A percentile compares a stretch with the other conserved stretches of the same genome.
These are phyloP conservation scores for Ogataea corticis DNA, from an alignment of 805 yeast species.

Conservation along the genomic window DNA sequence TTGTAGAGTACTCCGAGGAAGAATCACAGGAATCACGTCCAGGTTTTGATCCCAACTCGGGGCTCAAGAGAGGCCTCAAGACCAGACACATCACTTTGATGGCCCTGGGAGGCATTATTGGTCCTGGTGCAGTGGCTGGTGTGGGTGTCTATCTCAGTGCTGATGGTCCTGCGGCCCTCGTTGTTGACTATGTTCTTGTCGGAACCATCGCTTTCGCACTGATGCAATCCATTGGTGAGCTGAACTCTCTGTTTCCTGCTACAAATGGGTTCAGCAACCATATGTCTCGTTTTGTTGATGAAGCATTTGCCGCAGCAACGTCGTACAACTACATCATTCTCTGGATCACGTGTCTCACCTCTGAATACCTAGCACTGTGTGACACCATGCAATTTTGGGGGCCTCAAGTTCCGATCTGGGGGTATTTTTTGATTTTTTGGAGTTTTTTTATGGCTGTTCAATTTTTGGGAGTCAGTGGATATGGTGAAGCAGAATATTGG, in stretches of 20 bases:
- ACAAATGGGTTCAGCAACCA: slow-evolving; percentile 44
- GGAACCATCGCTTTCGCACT: slow-evolving; percentile 51
- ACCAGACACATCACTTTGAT: slow-evolving; percentile 51
- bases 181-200: slow-evolving; percentile 46
- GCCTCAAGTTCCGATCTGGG: slow-evolving; percentile 52
- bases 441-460: slow-evolving; percentile 47
- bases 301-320: slow-evolving; percentile 52
- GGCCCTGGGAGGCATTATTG: slow-evolving; percentile 55
- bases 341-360: slow-evolving; percentile 52
- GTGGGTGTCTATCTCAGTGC: slow-evolving; percentile 44
- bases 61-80: slow-evolving; percentile 47
- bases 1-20: background rate
- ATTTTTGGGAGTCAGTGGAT: slow-evolving; percentile 49
- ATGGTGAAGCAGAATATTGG: slow-evolving; percentile 58
- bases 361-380: slow-evolving; percentile 52
- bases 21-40: too few relatives aligned
- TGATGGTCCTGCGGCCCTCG: slow-evolving; percentile 51
- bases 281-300: slow-evolving; percentile 49
- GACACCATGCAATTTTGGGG: slow-evolving; percentile 51
- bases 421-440: slow-evolving; percentile 54
- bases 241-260: slow-evolving; percentile 47
- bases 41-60: slow-evolving; percentile 30
- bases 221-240: slow-evolving; percentile 54
- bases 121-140: slow-evolving; percentile 55
- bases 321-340: slow-evolving; percentile 51